Evolutionary conservation across 140 eudicot genomes (phyloP), one percentile per base, ranked within the genome.

Genomic region (Flaveria floridana): DNA sequence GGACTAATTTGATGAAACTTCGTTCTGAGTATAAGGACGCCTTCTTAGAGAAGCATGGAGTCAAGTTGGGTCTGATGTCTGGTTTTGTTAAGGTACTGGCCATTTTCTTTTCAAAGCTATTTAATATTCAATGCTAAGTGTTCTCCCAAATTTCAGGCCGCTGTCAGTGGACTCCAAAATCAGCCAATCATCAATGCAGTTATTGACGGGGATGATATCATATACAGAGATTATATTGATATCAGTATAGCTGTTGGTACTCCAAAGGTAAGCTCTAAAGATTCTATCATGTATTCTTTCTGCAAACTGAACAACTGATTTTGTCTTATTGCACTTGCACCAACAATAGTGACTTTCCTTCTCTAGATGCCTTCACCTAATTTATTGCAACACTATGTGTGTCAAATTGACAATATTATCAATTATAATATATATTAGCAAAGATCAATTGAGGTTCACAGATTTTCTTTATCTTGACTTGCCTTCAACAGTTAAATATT

Each of bases 221-320:
- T 91, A 52, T 91, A 91, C 79, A 84, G 94, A 84, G 96, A 91
- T 79, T 89, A 91, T 48, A 71, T 89, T 52, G 97, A 91, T 55
- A 91, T 91, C 82, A 91, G 97, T 83, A 91, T 91, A 41, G 97
- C 97, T 62, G 97, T 91, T 58, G 97, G 97, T 48, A 91, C 97
- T 69, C 87, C 93, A 37, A 91, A 91, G 97, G 97, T 79, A 75
- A 73, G 81, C 55, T 84, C 75, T 0, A 63, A 28, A 6, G 66
- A 62, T 48, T 20, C 61, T 14, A 42, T 77, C 62, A 56, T 55
- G 30, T 70, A 44, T 77, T 15, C 23, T 55, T 55, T 52, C 57
- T 65, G 73, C 44, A 11, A 67, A 39, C 18, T 7, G 26, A 55
- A 53, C 53, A 48, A 47, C 71, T 63, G 52, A 47, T 13, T 8